A percentile compares a stretch with the other conserved stretches of the same genome.
phyloP scores from a whole-genome alignment of 352 stramenopile genomes.

The Globisporangium paroecandrum region DNA sequence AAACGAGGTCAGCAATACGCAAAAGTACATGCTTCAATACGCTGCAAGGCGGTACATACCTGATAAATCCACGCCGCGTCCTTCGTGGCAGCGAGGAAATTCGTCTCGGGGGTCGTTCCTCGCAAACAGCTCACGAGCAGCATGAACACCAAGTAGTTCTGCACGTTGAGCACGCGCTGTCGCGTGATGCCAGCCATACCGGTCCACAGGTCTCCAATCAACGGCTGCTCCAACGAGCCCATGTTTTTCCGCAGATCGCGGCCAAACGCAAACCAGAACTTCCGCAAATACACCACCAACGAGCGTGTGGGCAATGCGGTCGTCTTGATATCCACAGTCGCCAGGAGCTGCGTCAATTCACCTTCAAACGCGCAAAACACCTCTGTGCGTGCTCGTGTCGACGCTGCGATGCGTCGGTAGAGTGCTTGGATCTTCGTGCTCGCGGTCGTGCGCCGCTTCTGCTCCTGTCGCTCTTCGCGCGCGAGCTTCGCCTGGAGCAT shows the following conservation, averaged over 20 bases:
- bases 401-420: slow-evolving; percentile 29
- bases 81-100: slow-evolving; percentile 29
- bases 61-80: slow-evolving; percentile 47
- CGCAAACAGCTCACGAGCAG: slow-evolving; percentile 53
- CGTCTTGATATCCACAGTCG: slow-evolving; percentile 29
- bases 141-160: slow-evolving; percentile 60
- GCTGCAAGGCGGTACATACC: slow-evolving; percentile 1
- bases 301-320: slow-evolving; percentile 22
- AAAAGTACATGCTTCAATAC: neutral
- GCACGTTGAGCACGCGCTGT: slow-evolving; percentile 37
- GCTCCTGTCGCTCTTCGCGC: slow-evolving; percentile 47
- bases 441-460: slow-evolving; percentile 37
- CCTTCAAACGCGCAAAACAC: slow-evolving; percentile 44
- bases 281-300: slow-evolving; percentile 31
- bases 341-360: slow-evolving; percentile 33
- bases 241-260: slow-evolving; percentile 11
- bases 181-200: neutral
- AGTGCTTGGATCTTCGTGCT: slow-evolving; percentile 51
- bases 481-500: slow-evolving; percentile 52
- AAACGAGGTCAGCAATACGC: neutral
- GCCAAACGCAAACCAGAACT: slow-evolving; percentile 45
- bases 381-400: slow-evolving; percentile 20
- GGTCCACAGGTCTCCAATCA: slow-evolving; percentile 6
- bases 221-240: neutral
- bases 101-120: slow-evolving; percentile 17